Percentiles rank a stretch among this genome's conserved stretches.
These are phyloP conservation scores for Breviolum minutum DNA, from an alignment of 73 alveolate species.

Conservation along the genomic window DNA sequence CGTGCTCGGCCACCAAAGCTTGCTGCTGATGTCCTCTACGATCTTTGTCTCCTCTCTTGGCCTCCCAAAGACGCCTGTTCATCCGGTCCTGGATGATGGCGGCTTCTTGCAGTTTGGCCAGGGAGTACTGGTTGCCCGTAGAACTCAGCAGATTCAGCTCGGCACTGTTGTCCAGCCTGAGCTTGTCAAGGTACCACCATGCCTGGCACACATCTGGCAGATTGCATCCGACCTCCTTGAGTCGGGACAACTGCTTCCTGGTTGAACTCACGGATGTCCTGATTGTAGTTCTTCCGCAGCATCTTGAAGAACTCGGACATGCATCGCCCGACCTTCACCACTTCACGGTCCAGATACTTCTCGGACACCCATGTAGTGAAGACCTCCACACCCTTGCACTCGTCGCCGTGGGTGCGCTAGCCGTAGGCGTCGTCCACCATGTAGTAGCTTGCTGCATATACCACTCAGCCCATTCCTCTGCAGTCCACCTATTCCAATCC, in stretches of 20 bases:
- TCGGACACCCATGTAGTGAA: not conserved
- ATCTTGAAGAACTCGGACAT: constrained; percentile 11
- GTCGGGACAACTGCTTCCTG: constrained; percentile 10
- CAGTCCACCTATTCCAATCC: not conserved
- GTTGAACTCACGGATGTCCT: constrained; percentile 30
- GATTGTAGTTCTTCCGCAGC: not conserved
- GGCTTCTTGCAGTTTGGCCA: not conserved
- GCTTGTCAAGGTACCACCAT: constrained; percentile 6
- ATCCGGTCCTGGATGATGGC: constrained; percentile 35
- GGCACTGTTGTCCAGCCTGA: not conserved
- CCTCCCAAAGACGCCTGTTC: not conserved
- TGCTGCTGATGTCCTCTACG: not conserved
- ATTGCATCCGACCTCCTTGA: constrained; percentile 21
- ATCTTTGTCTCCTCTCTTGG: not conserved
- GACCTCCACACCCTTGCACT: too few species aligned
- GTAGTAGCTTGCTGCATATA: not conserved
- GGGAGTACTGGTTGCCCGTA: not conserved
- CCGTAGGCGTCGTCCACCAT: too few species aligned
- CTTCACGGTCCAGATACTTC: constrained; percentile 10
- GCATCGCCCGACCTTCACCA: not conserved
- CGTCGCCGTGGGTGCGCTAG: too few species aligned
- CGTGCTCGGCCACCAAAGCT: not conserved
- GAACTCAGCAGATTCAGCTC: not conserved
- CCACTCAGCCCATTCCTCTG: not conserved
- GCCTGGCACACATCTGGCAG: not conserved